phyloP scores from a whole-genome alignment of 495 filamentous ascomycete genomes.

The Lophiostoma macrostomum region DNA sequence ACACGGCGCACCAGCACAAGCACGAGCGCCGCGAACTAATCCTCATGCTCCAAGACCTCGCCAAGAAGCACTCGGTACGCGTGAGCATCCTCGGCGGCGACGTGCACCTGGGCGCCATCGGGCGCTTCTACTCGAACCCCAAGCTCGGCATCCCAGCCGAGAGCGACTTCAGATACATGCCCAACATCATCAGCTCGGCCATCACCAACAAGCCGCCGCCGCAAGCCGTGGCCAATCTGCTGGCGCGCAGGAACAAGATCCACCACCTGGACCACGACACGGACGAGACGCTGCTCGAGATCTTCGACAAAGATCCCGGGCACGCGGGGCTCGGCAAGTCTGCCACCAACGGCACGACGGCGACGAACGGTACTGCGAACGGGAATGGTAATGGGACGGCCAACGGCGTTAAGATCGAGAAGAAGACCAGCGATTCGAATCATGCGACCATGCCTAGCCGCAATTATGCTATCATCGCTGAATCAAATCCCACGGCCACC shows the following conservation, averaged over 20 bases:
- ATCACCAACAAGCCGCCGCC: constrained; percentile 96
- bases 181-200: constrained; percentile 69
- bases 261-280: constrained; percentile 83
- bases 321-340: constrained; percentile 43
- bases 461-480: constrained; percentile 82
- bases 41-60: constrained; percentile 68
- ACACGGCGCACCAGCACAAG: constrained; percentile 90
- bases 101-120: constrained; percentile 72
- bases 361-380: neutral
- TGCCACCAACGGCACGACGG: neutral
- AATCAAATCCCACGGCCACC: constrained; percentile 41
- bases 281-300: constrained; percentile 81
- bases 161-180: constrained; percentile 69
- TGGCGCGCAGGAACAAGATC: constrained; percentile 84
- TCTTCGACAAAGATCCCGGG: constrained; percentile 84
- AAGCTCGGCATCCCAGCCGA: constrained; percentile 58
- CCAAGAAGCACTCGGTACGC: constrained; percentile 68
- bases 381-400: constrained; percentile 2
- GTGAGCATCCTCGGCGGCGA: constrained; percentile 82
- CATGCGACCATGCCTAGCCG: constrained; percentile 85
- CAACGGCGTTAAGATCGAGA: constrained; percentile 21
- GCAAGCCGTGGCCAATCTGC: constrained; percentile 79
- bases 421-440: constrained; percentile 67
- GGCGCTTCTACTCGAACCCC: constrained; percentile 70
- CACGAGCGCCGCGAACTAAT: constrained; percentile 74